Conservation (phyloP, 1,284 basidiomycete genomes). For the Xerocomus amazonicus region DNA sequence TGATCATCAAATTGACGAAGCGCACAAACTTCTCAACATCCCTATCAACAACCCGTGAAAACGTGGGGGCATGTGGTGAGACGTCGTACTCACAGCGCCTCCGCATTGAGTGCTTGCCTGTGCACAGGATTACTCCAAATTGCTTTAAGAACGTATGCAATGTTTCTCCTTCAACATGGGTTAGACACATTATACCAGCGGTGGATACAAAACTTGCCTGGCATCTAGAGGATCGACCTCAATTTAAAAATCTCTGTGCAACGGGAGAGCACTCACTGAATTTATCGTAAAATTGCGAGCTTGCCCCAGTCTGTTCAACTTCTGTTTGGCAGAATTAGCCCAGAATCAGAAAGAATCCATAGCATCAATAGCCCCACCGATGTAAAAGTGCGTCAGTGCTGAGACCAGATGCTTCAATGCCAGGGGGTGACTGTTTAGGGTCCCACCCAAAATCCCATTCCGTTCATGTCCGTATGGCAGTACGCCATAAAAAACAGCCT, state of each 20-base stretch:
- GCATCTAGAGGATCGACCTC: conserved; percentile 44
- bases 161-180: conserved; percentile 63
- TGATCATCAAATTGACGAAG: conserved; percentile 98
- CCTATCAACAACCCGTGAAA: conserved; percentile 38
- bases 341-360: not conserved
- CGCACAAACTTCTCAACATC: conserved; percentile 90
- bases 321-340: conserved; percentile 46
- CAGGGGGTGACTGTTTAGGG: conserved; percentile 81
- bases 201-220: conserved; percentile 34
- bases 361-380: conserved; percentile 49
- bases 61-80: not conserved
- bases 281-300: conserved; percentile 98
- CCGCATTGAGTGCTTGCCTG: conserved; percentile 75
- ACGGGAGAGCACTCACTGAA: conserved; percentile 63
- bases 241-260: conserved; percentile 3
- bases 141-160: conserved; percentile 79
- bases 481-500: conserved; percentile 85
- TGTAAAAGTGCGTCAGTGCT: conserved; percentile 92
- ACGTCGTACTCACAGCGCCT: conserved; percentile 59
- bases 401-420: conserved; percentile 90
- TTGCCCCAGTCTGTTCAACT: conserved; percentile 95
- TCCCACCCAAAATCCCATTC: conserved; percentile 77
- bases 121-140: conserved; percentile 90
- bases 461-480: conserved; percentile 74
- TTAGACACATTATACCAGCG: conserved; percentile 12